Percentiles rank a stretch among this genome's conserved stretches.
These are phyloP conservation scores for Comarum palustre DNA, from an alignment of 306 rosid species.

Conservation along the genomic window DNA sequence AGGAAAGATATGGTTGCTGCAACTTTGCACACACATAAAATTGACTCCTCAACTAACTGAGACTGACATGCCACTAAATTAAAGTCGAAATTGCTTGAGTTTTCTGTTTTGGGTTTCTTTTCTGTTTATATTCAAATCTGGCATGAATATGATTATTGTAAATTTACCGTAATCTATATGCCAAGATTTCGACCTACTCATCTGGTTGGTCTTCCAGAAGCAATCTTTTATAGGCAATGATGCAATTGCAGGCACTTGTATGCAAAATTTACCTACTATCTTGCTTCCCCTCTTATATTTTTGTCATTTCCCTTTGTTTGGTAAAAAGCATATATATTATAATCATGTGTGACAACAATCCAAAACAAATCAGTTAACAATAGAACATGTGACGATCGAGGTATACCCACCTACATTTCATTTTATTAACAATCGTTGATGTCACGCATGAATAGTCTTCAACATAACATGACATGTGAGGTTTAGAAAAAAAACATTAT, in stretches of 20 bases:
- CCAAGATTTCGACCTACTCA: conserved; percentile 10
- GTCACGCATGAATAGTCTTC: neutral
- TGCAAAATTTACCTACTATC: neutral
- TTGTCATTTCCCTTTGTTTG: conserved; percentile 3
- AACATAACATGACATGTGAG: conserved; percentile 19
- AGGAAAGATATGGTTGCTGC: neutral
- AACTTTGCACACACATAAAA: neutral
- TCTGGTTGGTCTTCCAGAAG: conserved; percentile 9
- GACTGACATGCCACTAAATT: neutral
- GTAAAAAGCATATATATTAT: neutral
- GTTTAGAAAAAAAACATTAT: neutral
- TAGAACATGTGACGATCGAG: neutral
- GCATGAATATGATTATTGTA: neutral
- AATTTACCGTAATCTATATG: conserved; percentile 1
- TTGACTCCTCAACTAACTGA: conserved; percentile 2
- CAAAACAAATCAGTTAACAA: neutral
- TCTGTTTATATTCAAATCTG: neutral
- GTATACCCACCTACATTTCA: neutral
- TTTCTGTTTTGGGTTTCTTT: neutral
- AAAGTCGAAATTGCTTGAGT: neutral
- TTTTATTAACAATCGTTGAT: neutral
- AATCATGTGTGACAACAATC: neutral
- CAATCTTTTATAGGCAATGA: conserved; percentile 3
- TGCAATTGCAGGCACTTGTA: neutral
- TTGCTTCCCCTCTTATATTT: neutral